Conservation (phyloP, 2,329 filamentous ascomycete genomes). For the Fusarium sp. region DNA sequence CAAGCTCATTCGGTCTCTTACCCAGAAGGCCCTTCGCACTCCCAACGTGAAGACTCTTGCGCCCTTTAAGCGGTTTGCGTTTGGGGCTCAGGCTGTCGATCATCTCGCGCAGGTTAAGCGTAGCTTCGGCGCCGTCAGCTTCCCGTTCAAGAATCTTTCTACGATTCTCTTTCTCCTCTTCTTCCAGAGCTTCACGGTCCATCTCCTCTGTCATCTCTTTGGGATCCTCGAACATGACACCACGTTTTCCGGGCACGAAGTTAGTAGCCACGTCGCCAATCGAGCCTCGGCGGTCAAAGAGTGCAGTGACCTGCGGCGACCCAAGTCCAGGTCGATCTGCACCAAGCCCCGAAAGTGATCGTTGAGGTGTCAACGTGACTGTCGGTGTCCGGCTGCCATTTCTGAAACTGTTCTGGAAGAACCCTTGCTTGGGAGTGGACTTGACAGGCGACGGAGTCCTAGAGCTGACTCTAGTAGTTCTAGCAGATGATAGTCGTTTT, state of each 20-base stretch:
- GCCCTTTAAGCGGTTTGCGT: conserved; percentile 72
- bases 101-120: conserved; percentile 77
- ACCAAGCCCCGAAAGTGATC: conserved; percentile 74
- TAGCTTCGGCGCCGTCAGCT: conserved; percentile 62
- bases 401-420: conserved; percentile 65
- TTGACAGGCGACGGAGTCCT: conserved; percentile 43
- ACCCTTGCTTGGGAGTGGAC: conserved; percentile 44
- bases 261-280: conserved; percentile 73
- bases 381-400: conserved; percentile 71
- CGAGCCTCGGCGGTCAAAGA: conserved; percentile 77
- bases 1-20: conserved; percentile 78
- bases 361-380: conserved; percentile 66
- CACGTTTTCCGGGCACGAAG: conserved; percentile 67
- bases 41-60: conserved; percentile 82
- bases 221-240: conserved; percentile 74
- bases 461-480: conserved; percentile 25
- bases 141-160: conserved; percentile 67
- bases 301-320: conserved; percentile 77
- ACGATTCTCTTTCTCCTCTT: conserved; percentile 70
- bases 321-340: conserved; percentile 77
- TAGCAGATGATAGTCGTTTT: conserved; percentile 22
- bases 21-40: conserved; percentile 79
- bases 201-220: conserved; percentile 70
- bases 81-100: conserved; percentile 82
- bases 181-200: conserved; percentile 68